Percentiles rank a stretch among this genome's conserved stretches.
phyloP scores from a whole-genome alignment of 768 basidiomycete species.

The Russula emetica region DNA sequence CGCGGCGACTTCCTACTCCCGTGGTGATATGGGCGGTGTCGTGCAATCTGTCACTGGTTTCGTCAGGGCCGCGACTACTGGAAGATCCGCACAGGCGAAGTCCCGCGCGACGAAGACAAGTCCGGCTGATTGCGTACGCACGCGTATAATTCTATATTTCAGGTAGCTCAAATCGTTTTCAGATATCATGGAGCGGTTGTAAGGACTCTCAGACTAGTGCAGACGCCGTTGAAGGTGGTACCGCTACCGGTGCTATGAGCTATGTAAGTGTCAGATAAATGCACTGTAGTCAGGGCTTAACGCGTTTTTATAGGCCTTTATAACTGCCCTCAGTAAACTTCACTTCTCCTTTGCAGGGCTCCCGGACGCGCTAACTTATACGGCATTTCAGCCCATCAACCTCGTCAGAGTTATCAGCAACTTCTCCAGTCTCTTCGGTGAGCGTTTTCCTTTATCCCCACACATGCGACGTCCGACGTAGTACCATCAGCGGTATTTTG shows the following conservation, averaged over 20 bases:
- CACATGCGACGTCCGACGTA: background rate
- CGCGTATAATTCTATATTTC: background rate
- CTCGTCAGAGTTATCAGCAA: conserved; percentile 60
- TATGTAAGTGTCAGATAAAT: conserved; percentile 45
- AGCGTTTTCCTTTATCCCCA: conserved; percentile 9
- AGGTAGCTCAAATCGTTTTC: background rate
- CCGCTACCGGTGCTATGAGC: conserved; percentile 79
- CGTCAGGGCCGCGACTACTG: conserved; percentile 69
- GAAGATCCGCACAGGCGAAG: conserved; percentile 56
- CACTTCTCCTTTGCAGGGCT: background rate
- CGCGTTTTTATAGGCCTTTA: conserved; percentile 49
- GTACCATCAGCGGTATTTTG: conserved; percentile 45
- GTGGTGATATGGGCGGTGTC: conserved; percentile 76
- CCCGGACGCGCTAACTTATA: background rate
- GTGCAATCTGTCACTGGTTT: conserved; percentile 69
- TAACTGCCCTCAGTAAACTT: conserved; percentile 50
- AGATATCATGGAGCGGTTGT: conserved; percentile 85
- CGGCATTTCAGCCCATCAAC: conserved; percentile 40
- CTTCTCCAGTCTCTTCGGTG: conserved; percentile 56
- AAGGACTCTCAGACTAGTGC: conserved; percentile 84
- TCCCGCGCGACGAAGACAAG: conserved; percentile 58
- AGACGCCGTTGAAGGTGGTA: conserved; percentile 67
- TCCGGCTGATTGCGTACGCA: conserved; percentile 81
- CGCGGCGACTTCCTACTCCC: conserved; percentile 70
- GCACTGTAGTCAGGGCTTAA: background rate